Base-by-base conservation (phyloP, 2,329 filamentous ascomycete genomes). In the Cladosporium cucumerinum region DNA sequence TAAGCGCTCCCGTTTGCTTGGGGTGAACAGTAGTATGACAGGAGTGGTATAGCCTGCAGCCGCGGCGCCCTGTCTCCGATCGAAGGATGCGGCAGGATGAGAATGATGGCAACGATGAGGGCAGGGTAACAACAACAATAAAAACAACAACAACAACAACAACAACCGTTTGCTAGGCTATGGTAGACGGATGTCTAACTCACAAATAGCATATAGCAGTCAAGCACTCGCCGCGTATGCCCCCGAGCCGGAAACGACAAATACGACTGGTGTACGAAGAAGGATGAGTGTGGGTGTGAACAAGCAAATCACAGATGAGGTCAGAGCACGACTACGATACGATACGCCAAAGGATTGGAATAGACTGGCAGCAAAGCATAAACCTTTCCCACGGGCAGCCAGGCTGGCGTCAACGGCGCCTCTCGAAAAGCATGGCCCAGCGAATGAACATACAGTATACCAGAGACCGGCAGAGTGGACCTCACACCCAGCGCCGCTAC, bases 11-110 rank as follows among this genome's bases (percentile, higher is more conserved):
- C 46, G 58, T 28, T 16, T 39, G n/a, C 26, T 12, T 28, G 46
- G 30, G 36, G 58, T 34, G 58, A 51, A 61, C 46, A 51, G 54
- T 14, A 57, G 54, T 26, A 57, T 34, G 54, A 39, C 54, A 3
- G 43, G 58, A 61, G 46, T 36, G 58, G 58, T 61, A 61, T 61
- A 46, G 58, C 46, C 43, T 28, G n/a, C 36, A 46, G 39, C 57
- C 46, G 58, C 46, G 21, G 21, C 39, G 39, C 39, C 39, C 39
- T 21, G 28, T 36, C 26, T 39, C 32, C 57, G 36, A 46, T 59
- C 57, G 39, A 26, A 59, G 57, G 57, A 59, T 39, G 25, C 57
- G 57, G 18, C 12, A 18, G 8, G 48, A 16, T n/a, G 18, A 1
- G 14, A 43, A 43, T 21, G n/a, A 18, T 23, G n/a, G 39, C n/a